A percentile compares a stretch with the other conserved stretches of the same genome.
Conservation (phyloP, 2,329 filamentous ascomycete species). For the Neofusicoccum kwambonambiense region DNA sequence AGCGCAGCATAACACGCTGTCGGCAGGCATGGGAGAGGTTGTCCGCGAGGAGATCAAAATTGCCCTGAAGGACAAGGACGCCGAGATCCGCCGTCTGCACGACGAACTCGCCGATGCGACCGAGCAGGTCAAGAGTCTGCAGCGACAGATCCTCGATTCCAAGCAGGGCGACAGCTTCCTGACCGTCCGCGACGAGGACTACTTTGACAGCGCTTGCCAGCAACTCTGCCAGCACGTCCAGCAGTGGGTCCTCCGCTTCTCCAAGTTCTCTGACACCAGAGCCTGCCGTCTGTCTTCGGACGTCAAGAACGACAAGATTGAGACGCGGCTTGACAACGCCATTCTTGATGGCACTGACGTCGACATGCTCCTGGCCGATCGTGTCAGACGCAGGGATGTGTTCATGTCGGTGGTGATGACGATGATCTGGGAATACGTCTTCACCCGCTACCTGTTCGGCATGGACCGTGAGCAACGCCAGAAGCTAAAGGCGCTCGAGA, state of each 20-base stretch:
- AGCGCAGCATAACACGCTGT: conserved; percentile 61
- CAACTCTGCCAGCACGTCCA: conserved; percentile 94
- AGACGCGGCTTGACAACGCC: conserved; percentile 90
- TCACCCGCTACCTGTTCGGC: conserved; percentile 95
- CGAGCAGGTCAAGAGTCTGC: conserved; percentile 59
- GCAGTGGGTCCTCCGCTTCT: conserved; percentile 97
- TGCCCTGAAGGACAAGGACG: conserved; percentile 76
- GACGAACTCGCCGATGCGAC: conserved; percentile 72
- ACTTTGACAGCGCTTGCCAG: conserved; percentile 92
- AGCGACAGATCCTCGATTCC: conserved; percentile 59
- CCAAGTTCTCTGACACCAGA: conserved; percentile 92
- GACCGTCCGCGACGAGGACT: conserved; percentile 80
- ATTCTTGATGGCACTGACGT: conserved; percentile 93
- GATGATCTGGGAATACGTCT: conserved; percentile 99
- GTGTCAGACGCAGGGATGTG: conserved; percentile 83
- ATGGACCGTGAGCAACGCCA: conserved; percentile 98
- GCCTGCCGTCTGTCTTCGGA: conserved; percentile 80
- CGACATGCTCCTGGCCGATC: conserved; percentile 81
- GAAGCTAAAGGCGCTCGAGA: conserved; percentile 94
- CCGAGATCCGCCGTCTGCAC: conserved; percentile 75
- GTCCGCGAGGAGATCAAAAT: conserved; percentile 61
- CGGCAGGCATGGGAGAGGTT: conserved; percentile 61
- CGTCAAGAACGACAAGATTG: conserved; percentile 87
- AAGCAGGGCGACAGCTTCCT: conserved; percentile 70
- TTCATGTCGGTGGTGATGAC: conserved; percentile 99